These are phyloP conservation scores for Phanerochaete sordida DNA, from an alignment of 768 basidiomycete species.

Conservation along the genomic window DNA sequence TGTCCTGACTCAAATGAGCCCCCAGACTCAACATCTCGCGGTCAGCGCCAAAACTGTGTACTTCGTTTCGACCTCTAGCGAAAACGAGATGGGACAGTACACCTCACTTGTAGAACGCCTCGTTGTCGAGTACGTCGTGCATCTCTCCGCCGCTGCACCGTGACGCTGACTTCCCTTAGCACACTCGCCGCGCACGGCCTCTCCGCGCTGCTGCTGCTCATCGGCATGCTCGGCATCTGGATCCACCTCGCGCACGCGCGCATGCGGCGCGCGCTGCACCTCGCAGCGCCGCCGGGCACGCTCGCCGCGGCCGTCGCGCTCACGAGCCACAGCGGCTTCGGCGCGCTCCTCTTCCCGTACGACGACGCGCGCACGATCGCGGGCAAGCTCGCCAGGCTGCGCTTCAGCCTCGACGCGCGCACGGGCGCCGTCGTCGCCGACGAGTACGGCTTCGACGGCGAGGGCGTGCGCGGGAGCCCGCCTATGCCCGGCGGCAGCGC, in stretches of 20 bases:
- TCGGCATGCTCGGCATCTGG: constrained; percentile 44
- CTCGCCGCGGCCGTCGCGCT: constrained; percentile 55
- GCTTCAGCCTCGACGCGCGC: constrained; percentile 51
- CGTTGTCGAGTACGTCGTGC: constrained; percentile 55
- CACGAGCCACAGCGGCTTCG: constrained; percentile 60
- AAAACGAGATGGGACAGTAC: constrained; percentile 17
- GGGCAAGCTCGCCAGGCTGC: constrained; percentile 45
- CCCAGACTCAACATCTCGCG: constrained; percentile 61
- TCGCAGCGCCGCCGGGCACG: constrained; percentile 55
- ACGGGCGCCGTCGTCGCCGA: constrained; percentile 64
- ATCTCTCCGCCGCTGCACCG: not conserved
- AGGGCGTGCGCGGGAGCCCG: not conserved
- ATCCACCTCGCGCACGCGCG: constrained; percentile 46
- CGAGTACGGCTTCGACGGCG: constrained; percentile 29
- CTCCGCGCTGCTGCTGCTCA: constrained; percentile 41
- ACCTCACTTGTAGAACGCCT: constrained; percentile 45
- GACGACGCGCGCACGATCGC: constrained; percentile 45
- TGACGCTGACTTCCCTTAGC: constrained; percentile 28
- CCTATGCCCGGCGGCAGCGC: not conserved
- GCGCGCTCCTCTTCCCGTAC: constrained; percentile 56
- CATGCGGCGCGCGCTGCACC: constrained; percentile 44
- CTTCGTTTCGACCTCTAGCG: constrained; percentile 40
- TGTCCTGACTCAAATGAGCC: constrained; percentile 37
- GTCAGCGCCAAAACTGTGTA: constrained; percentile 56
- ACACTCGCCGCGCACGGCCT: constrained; percentile 51